phyloP scores from a whole-genome alignment of 2,329 filamentous ascomycete genomes.

The Falciphora oryzae region DNA sequence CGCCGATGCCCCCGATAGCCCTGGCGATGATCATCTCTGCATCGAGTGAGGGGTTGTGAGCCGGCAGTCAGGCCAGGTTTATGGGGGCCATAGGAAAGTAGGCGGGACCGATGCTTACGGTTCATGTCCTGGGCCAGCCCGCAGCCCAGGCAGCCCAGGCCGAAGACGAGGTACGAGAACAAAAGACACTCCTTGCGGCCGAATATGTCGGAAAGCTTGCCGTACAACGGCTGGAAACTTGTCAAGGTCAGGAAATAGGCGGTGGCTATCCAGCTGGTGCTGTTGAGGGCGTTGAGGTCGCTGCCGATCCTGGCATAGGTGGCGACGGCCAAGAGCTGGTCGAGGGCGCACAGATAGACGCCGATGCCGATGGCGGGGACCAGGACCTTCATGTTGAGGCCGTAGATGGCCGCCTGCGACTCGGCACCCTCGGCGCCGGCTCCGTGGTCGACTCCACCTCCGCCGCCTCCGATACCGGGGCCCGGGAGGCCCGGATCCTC shows the following conservation, averaged over 20 bases:
- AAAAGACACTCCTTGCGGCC: conserved; percentile 61
- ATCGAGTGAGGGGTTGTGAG: background rate
- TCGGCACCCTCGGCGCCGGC: background rate
- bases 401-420: conserved; percentile 12
- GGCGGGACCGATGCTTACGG: conserved; percentile 9
- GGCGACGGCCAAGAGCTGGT: conserved; percentile 73
- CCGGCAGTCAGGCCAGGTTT: background rate
- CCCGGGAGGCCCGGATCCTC: conserved; percentile 9
- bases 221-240: conserved; percentile 67
- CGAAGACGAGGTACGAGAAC: conserved; percentile 41
- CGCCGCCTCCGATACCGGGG: conserved; percentile 2
- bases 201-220: conserved; percentile 46
- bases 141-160: conserved; percentile 45
- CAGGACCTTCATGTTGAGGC: conserved; percentile 31
- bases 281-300: conserved; percentile 67
- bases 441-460: background rate
- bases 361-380: conserved; percentile 29
- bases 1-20: conserved; percentile 52
- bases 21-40: conserved; percentile 29
- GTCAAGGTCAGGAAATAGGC: conserved; percentile 67
- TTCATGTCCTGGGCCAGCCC: conserved; percentile 41
- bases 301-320: conserved; percentile 73
- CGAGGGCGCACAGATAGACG: conserved; percentile 64
- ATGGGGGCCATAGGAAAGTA: no score
- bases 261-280: conserved; percentile 68